Evolutionary conservation across 306 rosid species (phyloP).

Genomic region (Quercus dentata): DNA sequence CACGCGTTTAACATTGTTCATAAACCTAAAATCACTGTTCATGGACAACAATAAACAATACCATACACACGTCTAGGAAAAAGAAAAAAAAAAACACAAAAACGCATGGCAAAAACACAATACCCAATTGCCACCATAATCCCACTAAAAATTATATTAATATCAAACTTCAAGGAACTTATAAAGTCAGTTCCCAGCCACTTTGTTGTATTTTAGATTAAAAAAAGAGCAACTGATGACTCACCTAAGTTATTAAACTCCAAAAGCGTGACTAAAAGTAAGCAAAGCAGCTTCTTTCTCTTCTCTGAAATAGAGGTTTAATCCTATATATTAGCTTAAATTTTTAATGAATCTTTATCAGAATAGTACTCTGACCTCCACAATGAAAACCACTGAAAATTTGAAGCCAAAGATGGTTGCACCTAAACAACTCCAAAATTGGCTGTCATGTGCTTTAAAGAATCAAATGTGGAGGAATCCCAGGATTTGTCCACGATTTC

Average conservation of each 20-base stretch:
- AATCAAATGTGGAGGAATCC: constrained; percentile 30
- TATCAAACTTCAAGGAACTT: constrained; percentile 24
- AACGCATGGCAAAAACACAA: too few relatives aligned
- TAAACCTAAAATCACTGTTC: too few relatives aligned
- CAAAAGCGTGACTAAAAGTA: constrained; percentile 54
- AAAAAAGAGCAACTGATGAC: constrained; percentile 23
- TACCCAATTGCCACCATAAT: not conserved
- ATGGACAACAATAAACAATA: too few relatives aligned
- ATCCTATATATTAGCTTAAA: constrained; percentile 8
- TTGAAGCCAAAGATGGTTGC: constrained; percentile 17
- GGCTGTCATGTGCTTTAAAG: constrained; percentile 45
- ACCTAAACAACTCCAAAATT: constrained; percentile 35
- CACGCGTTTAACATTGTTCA: too few relatives aligned
- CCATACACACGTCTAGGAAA: too few relatives aligned
- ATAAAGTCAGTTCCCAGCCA: constrained; percentile 39
- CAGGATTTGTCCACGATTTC: constrained; percentile 38
- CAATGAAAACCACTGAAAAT: not conserved
- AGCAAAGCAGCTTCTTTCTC: constrained; percentile 36
- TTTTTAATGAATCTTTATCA: constrained; percentile 1
- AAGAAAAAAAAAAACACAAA: too few relatives aligned
- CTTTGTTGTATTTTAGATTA: constrained; percentile 34
- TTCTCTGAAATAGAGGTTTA: constrained; percentile 18
- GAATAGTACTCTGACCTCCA: constrained; percentile 14
- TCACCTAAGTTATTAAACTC: constrained; percentile 24
- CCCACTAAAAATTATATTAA: not conserved